Base-by-base conservation (phyloP, 495 filamentous ascomycete genomes). In the Pseudotulostoma volvatum region DNA sequence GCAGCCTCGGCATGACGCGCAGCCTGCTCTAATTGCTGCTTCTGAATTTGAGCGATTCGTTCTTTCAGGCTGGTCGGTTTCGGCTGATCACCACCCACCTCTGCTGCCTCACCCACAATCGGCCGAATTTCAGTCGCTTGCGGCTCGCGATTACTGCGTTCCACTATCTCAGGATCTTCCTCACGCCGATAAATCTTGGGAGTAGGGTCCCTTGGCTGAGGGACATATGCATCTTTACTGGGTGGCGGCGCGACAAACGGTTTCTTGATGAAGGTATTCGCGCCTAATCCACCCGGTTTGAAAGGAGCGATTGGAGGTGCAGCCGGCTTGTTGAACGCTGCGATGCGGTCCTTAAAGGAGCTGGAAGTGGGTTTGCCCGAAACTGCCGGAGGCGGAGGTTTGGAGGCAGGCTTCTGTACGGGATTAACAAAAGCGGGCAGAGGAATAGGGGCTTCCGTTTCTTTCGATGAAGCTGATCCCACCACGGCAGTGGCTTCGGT, bases 221-320 rank as follows among this genome's bases (percentile, higher is more conserved):
- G 80, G 1, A 96, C 72, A 49, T 84, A 97, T 1, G 92, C 79
- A 67, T 95, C 79, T 45, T 86, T 81, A 56, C 84, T 93, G 4
- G 90, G 90, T 37, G 90, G 90, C 20, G 92, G 85, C 1, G 90
- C 80, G 41, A 97, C 90, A 49, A 95, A 97, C n/a, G 90, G 85
- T 57, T 96, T 96, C 67, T 92, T 95, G 55, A 96, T 75, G 47
- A 96, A 96, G 41, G 71, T 69, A 35, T 64, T 63, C 8, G 71
- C 67, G 33, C 71, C 66, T 25, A 76, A 50, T 2, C 72, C 71
- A 43, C 72, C 66, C 9, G 85, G 84, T 48, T 94, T 93, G 56
- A 85, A 84, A 2, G 92, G 90, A 3, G 84, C 73, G 40, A 90
- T 59, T 8, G 90, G 90, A 4, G 88, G 72, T 3, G 84, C 81